Evolutionary conservation across 148 eudicot genomes (phyloP).

Genomic region (Rhododendron ferrugineum): DNA sequence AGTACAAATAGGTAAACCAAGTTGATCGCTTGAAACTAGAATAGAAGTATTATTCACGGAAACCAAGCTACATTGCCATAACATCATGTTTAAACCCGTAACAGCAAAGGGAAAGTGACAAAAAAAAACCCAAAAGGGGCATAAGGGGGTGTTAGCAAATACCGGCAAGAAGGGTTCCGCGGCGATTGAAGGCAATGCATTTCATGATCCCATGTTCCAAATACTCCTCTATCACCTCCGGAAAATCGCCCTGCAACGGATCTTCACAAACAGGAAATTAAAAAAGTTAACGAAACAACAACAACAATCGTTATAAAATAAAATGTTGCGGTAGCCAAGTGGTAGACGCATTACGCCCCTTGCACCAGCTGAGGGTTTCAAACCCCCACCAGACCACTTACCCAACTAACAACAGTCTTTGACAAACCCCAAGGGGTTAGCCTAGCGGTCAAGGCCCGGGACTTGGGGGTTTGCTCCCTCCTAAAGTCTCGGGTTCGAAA

Average conservation of each 20-base stretch:
- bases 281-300: background rate
- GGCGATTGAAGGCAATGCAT: slow-evolving; percentile 91
- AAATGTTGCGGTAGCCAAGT: background rate
- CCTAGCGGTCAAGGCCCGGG: too few species aligned
- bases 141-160: background rate
- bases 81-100: background rate
- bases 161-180: slow-evolving; percentile 98
- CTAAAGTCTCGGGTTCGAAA: too few species aligned
- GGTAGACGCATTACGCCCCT: background rate
- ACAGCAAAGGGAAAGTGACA: background rate
- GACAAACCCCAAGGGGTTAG: too few species aligned
- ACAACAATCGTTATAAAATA: background rate
- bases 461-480: too few species aligned
- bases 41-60: background rate
- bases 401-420: background rate
- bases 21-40: background rate
- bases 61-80: background rate
- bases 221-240: slow-evolving; percentile 95
- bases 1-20: background rate
- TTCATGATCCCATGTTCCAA: slow-evolving; percentile 87
- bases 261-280: slow-evolving; percentile 33
- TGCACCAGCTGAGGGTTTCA: background rate
- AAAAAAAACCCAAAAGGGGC: background rate
- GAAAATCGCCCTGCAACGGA: slow-evolving; percentile 97
- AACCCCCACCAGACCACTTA: background rate